Evolutionary conservation across 1,139 yeast genomes (phyloP), one percentile per base, ranked within the genome.

Genomic region (Magnusiomyces ingens): DNA sequence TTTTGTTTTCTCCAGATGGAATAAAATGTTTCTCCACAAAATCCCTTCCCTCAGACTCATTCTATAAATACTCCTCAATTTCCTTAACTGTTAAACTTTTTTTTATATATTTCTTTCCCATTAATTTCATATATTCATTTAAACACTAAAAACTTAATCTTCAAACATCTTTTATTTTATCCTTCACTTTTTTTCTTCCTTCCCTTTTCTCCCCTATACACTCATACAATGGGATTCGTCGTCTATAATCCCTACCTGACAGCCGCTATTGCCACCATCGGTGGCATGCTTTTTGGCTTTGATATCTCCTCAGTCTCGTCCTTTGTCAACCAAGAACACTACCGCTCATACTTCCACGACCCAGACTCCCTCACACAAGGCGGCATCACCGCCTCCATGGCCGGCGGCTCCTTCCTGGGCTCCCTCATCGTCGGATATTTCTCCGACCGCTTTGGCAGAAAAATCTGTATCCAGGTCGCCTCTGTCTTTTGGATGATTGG

Each of bases 281-380:
- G 96, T 2, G 97, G 97, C n/a, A 85, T 89, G 74, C 82, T 90
- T 83, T 91, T 91, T 69, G 98, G 98, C 62, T 91, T 90, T 67
- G 98, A 91, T 68, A 89, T 91, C 49, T 89, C 97, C 4, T 84
- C 95, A 4, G 96, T 96, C 1, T 77, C 93, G 60, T 94, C 91
- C 35, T 81, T 93, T 52, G 80, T 91, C 49, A 86, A 88, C 13
- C 80, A 83, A 10, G 88, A 83, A 60, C 75, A 85, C 32, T 79
- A 76, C 60, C 74, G 74, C 35, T 71, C 73, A 51, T 67, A 59
- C 55, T 72, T 72, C 60, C 58, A 66, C 55, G 45, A 62, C 55
- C 68, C 72, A 29, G 57, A 59, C 51, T 62, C 72, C 4, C 71
- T 88, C 52, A 75, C 89, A 0, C 84, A 82, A 58, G 96, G 96